Evolutionary conservation across 2,329 filamentous ascomycete genomes (phyloP), one percentile per base, ranked within the genome.

Genomic region (Monilinia vaccinii-corymbosi): DNA sequence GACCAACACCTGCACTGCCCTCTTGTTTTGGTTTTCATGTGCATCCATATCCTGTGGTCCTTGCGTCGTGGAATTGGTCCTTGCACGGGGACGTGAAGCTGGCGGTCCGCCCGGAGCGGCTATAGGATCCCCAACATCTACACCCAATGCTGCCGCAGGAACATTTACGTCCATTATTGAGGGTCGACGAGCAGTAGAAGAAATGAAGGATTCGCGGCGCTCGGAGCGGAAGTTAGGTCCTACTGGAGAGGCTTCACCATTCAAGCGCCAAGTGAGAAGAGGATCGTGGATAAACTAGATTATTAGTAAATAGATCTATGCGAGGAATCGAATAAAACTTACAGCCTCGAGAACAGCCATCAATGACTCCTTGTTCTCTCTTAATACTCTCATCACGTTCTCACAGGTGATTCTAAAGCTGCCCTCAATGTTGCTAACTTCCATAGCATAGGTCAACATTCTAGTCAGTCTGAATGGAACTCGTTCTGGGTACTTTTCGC

Each of bases 371-470:
- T 99, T 99, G 75, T 99, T 99, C 67, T 94, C 91, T 60, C 94
- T 81, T 65, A 99, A 78, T 16, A 99, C 92, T 63, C 94, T 85
- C 94, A 99, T 99, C 55, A 97, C 93, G 68, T 96, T 92, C 75
- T 99, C 95, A 69, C 93, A 99, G 7, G 94, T 97, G 61, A 96
- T 97, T 62, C 95, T 86, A 80, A 96, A 99, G 75, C 91, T 96
- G 68, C 94, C 94, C 75, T 99, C 94, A 66, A 99, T 99, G 72
- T 99, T 99, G 81, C 92, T 97, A 60, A 99, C 94, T 76, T 99
- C 94, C 94, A 99, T 99, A 25, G 95, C 95, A 72, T 97, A 99
- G 0, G 95, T 99, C 75, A 99, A 84, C 94, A 99, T 99, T 67
- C 94, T 85, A 2, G 94, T 99, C 51, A 99, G 80, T 61, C 95